Conservation (phyloP, 257 asterid species). For the Solanum pimpinellifolium region DNA sequence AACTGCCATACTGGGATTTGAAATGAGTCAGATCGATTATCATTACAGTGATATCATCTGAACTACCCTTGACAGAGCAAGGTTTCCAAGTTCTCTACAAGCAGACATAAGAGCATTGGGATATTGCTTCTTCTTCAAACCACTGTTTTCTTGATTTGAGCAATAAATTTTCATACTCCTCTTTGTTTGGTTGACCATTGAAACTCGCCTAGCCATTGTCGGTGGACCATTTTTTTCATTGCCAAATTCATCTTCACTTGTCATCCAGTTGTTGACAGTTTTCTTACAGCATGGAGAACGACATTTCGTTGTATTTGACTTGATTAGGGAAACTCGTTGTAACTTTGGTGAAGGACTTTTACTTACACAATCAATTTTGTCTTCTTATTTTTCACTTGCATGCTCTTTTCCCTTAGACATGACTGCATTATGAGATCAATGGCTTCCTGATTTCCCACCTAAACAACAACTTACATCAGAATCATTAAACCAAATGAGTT, state of each 20-base stretch:
- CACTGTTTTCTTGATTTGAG: constrained; percentile 15
- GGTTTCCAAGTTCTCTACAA: constrained; percentile 59
- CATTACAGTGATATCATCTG: constrained; percentile 75
- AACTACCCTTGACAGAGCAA: constrained; percentile 65
- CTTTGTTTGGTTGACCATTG: constrained; percentile 19
- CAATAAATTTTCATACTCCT: neutral
- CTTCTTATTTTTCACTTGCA: neutral
- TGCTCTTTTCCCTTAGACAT: constrained; percentile 17
- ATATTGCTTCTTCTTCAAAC: constrained; percentile 16
- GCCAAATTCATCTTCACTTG: constrained; percentile 18
- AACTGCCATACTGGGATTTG: neutral
- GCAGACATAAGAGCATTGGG: constrained; percentile 33
- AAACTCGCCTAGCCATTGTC: constrained; percentile 32
- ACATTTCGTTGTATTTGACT: neutral
- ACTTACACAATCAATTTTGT: constrained; percentile 5
- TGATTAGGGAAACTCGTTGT: constrained; percentile 5
- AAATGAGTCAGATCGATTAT: constrained; percentile 40
- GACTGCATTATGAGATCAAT: constrained; percentile 39
- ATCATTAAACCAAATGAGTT: neutral
- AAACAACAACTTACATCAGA: neutral
- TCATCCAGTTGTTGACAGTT: constrained; percentile 6
- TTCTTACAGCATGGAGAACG: constrained; percentile 10
- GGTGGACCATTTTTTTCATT: constrained; percentile 46
- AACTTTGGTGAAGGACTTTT: constrained; percentile 24
- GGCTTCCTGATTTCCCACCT: constrained; percentile 74